phyloP scores from a whole-genome alignment of 139 green algal species.

The Cymbomonas tetramitiformis region DNA sequence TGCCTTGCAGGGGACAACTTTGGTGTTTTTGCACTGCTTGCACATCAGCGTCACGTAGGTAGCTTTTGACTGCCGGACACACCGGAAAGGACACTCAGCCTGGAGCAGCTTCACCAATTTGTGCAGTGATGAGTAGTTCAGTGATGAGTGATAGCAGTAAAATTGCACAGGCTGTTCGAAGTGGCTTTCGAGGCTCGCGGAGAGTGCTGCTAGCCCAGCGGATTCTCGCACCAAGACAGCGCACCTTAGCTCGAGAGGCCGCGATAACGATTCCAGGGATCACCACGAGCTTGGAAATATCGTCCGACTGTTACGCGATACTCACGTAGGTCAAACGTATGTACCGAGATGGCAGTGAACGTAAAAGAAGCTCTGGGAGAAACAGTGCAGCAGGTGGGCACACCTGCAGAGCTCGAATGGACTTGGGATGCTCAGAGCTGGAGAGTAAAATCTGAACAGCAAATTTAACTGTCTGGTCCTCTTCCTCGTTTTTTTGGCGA shows the following conservation, averaged over 20 bases:
- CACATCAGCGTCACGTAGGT: constrained; percentile 75
- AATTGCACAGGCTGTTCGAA: too few relatives aligned
- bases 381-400: too few relatives aligned
- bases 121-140: too few relatives aligned
- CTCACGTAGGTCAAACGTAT: constrained; percentile 1
- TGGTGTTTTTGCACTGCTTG: constrained; percentile 50
- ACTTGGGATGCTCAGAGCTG: neutral
- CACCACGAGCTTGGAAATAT: constrained; percentile 81
- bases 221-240: too few relatives aligned
- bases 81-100: too few relatives aligned
- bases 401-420: too few relatives aligned
- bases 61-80: constrained; percentile 84
- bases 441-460: neutral
- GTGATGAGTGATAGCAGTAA: too few relatives aligned
- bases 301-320: constrained; percentile 31
- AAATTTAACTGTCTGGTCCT: neutral
- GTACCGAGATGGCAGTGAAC: neutral
- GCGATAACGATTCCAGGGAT: constrained; percentile 89
- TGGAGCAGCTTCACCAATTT: too few relatives aligned
- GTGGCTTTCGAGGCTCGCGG: too few relatives aligned
- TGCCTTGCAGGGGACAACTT: constrained; percentile 41
- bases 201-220: too few relatives aligned
- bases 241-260: constrained; percentile 65
- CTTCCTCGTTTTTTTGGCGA: neutral
- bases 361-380: too few relatives aligned